Conservation (phyloP, 176 grass and related monocot species). For the Tillandsia leiboldiana region DNA sequence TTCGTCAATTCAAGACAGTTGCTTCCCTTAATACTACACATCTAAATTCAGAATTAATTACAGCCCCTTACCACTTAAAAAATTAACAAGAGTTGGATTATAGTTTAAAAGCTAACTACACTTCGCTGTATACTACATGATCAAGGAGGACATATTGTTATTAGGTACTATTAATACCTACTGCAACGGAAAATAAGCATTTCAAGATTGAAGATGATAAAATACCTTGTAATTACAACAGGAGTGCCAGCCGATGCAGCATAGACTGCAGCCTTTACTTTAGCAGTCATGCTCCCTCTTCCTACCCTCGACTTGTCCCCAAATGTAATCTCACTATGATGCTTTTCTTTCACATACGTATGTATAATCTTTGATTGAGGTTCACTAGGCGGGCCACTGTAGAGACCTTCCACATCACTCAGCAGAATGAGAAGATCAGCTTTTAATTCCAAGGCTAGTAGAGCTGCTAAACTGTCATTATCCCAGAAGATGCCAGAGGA, state of each 20-base stretch:
- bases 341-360: constrained; percentile 85
- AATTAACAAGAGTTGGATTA: too few species aligned
- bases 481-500: too few species aligned
- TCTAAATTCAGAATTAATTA: too few species aligned
- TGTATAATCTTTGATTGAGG: constrained; percentile 74
- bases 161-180: not conserved
- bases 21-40: too few species aligned
- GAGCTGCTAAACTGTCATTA: too few species aligned
- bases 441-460: too few species aligned
- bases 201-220: constrained; percentile 1
- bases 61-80: too few species aligned
- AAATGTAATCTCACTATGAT: constrained; percentile 80
- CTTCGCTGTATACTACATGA: not conserved
- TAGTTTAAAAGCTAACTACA: not conserved
- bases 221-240: constrained; percentile 83
- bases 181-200: not conserved
- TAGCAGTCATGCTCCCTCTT: constrained; percentile 95
- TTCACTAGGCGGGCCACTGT: constrained; percentile 79
- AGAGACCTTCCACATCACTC: too few species aligned
- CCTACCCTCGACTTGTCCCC: constrained; percentile 97
- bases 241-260: constrained; percentile 73
- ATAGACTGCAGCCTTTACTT: constrained; percentile 79
- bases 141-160: not conserved
- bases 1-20: too few species aligned
- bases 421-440: too few species aligned